Evolutionary conservation across 331 rosid genomes (phyloP).

Genomic region (Quercus phellos): DNA sequence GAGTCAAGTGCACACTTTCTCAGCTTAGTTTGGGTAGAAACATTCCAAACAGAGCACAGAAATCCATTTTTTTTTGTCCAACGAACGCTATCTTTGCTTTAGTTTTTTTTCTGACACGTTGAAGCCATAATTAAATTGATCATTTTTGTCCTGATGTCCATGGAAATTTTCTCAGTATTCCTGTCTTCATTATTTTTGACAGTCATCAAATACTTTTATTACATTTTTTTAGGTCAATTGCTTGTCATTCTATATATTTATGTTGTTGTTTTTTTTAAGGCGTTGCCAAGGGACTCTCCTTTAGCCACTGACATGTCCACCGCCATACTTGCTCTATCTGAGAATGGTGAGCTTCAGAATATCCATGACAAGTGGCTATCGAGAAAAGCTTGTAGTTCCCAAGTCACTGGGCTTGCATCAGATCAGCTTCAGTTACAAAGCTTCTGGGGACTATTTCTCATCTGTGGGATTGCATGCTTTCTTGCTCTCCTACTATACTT

Average conservation of each 20-base stretch:
- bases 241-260: background rate
- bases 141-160: background rate
- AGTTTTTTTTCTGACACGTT: background rate
- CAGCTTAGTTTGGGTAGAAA: background rate
- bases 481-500: slow-evolving; percentile 43
- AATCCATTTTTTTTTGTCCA: background rate
- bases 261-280: slow-evolving; percentile 29
- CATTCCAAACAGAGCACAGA: background rate
- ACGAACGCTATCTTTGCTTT: background rate
- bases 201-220: too few relatives aligned
- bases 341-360: slow-evolving; percentile 56
- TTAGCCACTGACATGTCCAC: slow-evolving; percentile 64
- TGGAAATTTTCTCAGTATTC: background rate
- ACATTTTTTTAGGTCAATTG: background rate
- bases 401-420: background rate
- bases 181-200: background rate
- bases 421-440: slow-evolving; percentile 54
- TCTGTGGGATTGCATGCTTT: slow-evolving; percentile 40
- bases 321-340: slow-evolving; percentile 59
- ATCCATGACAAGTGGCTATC: slow-evolving; percentile 66
- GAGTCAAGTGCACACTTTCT: background rate
- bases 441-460: slow-evolving; percentile 61
- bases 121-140: background rate
- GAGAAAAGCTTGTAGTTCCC: slow-evolving; percentile 31
- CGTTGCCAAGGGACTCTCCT: slow-evolving; percentile 69